Base-by-base conservation (phyloP, 192 early-diverging fungal species). In the Backusella sp. region DNA sequence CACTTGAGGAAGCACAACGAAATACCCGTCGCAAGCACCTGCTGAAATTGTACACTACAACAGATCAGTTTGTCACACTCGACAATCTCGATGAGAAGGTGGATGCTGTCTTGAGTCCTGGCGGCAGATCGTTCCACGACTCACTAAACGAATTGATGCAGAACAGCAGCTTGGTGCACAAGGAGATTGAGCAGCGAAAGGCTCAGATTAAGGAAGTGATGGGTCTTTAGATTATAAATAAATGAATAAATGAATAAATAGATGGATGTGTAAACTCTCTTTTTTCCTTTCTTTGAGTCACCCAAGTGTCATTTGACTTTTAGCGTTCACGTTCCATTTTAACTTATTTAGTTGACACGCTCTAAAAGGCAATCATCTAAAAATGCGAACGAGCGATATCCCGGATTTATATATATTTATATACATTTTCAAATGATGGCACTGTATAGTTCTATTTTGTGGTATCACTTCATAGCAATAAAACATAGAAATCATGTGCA, bases 51-150 rank as follows among this genome's bases (percentile, higher is more conserved):
- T 81, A 81, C 41, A n/a, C 68, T 34, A 44, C 80, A 11, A 70
- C 73, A 41, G 68, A 77, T 3, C 26, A 49, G 21, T 81, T 81
- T 81, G 80, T 81, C 9, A 77, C 75, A 21, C 41, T 70, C 28
- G 76, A 77, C 1, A 81, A 81, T 66, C 46, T 81, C 6, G 80
- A 81, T 46, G 68, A n/a, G 3, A 66, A 70, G 36, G n/a, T 81
- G 1, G 80, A 81, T 71, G 21, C 32, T 15, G 34, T 75, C 28
- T 36, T 80, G 44, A 74, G 67, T 9, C 30, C 73, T 70, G 49
- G 68, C 35, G 67, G 66, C 8, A 32, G 49, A 36, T 74, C 77
- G 21, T 74, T 56, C 66, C 72, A 52, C 21, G 73, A 53, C 34
- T 68, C 77, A 12, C 44, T 79, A 21, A 66, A 53, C 7, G 77